Evolutionary conservation across 306 rosid species (phyloP), one percentile per base, ranked within the genome.

Genomic region (Cyamopsis tetragonoloba): DNA sequence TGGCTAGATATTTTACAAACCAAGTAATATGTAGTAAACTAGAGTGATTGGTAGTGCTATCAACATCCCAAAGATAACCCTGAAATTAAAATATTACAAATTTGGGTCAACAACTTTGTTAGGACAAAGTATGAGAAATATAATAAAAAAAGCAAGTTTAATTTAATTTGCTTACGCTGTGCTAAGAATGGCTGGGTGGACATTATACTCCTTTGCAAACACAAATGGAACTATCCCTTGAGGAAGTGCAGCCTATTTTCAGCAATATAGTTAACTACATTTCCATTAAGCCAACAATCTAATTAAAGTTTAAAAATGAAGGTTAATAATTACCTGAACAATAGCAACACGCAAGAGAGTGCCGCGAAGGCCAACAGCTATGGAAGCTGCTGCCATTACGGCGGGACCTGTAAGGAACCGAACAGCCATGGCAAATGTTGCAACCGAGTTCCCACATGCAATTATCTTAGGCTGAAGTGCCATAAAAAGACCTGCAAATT

Each of bases 181-280:
- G 80, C 96, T 93, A 1, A 93, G 99, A 80, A 93, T 88, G 47
- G 97, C 79, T 3, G 99, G 99, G 70, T 93, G 99, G 12, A 93
- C 89, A 67, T 93, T 93, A 84, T 93, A 93, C 77, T 93, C 99
- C 74, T 90, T 93, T 15, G 99, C 97, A 83, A 93, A 93, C 64
- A 93, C 99, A 62, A 93, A 93, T 1, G 99, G 97, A 65, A 93
- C 99, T 68, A 93, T 86, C 28, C 99, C 99, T 83, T 93, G 99
- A 2, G 99, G 99, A 68, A 93, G 91, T 10, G 99, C 97, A 48
- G 99, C 99, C 97, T 93, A 53, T 47, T 58, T 71, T 19, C 60
- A 72, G 24, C 55, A 76, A 66, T 63, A n/a, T n/a, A n/a, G n/a
- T n/a, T n/a, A n/a, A n/a, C n/a, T 41, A 22, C 19, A 39, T 38